Base-by-base conservation (phyloP, 139 green algal genomes). In the Limnomonas spitsbergensis region DNA sequence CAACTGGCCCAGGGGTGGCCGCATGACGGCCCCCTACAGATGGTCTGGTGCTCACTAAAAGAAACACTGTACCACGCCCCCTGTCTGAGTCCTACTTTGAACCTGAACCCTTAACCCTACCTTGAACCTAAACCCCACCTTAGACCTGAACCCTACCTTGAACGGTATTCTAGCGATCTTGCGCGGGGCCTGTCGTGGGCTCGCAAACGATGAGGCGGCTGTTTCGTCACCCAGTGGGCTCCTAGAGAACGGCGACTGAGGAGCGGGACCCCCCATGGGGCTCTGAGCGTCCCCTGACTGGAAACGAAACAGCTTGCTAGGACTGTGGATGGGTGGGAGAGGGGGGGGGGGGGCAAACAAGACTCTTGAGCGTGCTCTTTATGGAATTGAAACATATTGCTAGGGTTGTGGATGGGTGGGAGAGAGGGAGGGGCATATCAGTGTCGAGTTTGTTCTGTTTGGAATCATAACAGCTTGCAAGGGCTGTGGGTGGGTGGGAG, bases 141-240 rank as follows among this genome's bases (percentile, higher is more conserved):
- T n/a, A n/a, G n/a, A n/a, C n/a, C n/a, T n/a, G n/a, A n/a, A n/a
- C 0, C 71, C 3, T 38, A 93, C 93, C 91, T 99, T 99, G 84
- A 97, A 99, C 2, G 95, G 95, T 0, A 92, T 89, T 20, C 94
- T 83, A 0, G 94, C 83, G 36, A 99, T 98, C 72, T 94, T 95
- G 7, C 95, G 87, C 4, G 89, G 89, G 1, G 91, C 83, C 31
- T 86, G 32, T 53, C 81, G 78, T 1, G 84, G 84, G 35, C 77
- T 88, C 14, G 77, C 78, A 6, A 84, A 78, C 7, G 80, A 78
- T 4, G 81, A 84, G 4, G 4, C 24, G 40, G 29, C 38, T 39
- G 14, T 27, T 3, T 77, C 70, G 26, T 42, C 9, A 3, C 74
- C 53, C 24, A 72, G 2, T 27, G 54, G 35, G 4, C 40, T 72